Conservation (phyloP, 371 early-diverging fungal genomes). For the Rhizopus stolonifer region DNA sequence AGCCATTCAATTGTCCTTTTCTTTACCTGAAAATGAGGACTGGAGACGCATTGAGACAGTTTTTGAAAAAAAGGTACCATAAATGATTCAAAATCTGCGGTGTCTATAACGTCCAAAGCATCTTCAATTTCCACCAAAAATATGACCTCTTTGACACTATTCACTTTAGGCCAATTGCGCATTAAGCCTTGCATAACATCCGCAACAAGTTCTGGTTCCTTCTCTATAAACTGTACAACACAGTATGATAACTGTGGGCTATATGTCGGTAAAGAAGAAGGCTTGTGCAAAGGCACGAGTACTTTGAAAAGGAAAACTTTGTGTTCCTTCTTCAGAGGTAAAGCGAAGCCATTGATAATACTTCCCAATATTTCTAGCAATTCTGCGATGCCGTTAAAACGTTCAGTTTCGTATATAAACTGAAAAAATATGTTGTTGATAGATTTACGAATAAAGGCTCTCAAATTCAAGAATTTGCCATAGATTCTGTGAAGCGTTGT, state of each 20-base stretch:
- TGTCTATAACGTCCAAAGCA: constrained; percentile 91
- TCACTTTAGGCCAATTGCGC: constrained; percentile 97
- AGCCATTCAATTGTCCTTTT: neutral
- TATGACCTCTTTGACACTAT: constrained; percentile 97
- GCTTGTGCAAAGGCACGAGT: constrained; percentile 94
- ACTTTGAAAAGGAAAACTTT: constrained; percentile 90
- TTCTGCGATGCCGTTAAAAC: constrained; percentile 96
- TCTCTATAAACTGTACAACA: constrained; percentile 96
- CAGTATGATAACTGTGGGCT: constrained; percentile 97
- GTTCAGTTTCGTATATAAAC: constrained; percentile 94
- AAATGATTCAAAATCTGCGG: constrained; percentile 82
- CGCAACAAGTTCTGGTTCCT: constrained; percentile 89
- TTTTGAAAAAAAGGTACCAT: constrained; percentile 89
- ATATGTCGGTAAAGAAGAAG: constrained; percentile 85
- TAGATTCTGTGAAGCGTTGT: constrained; percentile 97
- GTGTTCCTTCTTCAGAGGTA: constrained; percentile 97
- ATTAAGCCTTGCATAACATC: constrained; percentile 86
- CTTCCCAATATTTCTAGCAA: constrained; percentile 96
- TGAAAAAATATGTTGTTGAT: constrained; percentile 97
- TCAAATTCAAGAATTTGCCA: constrained; percentile 94
- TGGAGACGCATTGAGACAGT: constrained; percentile 87
- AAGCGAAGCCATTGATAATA: constrained; percentile 98
- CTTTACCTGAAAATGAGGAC: constrained; percentile 93
- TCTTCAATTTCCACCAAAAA: constrained; percentile 96
- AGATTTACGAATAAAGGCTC: constrained; percentile 93